Conservation (phyloP, 164 flowering plant species). For the Chimonanthus praecox region DNA sequence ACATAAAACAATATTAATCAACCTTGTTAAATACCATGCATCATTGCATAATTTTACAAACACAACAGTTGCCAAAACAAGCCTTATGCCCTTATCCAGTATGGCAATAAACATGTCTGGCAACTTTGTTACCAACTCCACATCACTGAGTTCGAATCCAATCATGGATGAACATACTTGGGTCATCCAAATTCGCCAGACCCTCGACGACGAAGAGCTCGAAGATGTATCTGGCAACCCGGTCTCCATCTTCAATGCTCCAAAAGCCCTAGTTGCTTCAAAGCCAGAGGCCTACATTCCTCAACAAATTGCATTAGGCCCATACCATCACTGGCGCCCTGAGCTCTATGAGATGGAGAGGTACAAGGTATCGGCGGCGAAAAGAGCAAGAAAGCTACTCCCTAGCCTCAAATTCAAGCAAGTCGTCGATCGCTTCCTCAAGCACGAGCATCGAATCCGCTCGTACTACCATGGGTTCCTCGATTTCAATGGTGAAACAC, state of each 20-base stretch:
- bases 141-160: too few relatives aligned
- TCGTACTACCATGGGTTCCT: constrained; percentile 22
- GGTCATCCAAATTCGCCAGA: too few relatives aligned
- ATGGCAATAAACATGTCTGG: too few relatives aligned
- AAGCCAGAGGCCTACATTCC: constrained; percentile 9
- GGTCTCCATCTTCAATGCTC: background rate
- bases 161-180: too few relatives aligned
- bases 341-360: constrained; percentile 14
- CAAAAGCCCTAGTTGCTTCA: background rate
- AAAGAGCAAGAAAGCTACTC: constrained; percentile 6
- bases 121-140: too few relatives aligned
- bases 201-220: too few relatives aligned
- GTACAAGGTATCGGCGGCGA: constrained; percentile 1
- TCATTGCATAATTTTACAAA: too few relatives aligned
- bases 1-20: too few relatives aligned
- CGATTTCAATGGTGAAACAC: constrained; percentile 18
- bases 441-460: constrained; percentile 18
- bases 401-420: constrained; percentile 7
- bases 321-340: constrained; percentile 3
- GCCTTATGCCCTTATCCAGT: too few relatives aligned
- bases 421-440: constrained; percentile 6
- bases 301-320: constrained; percentile 7
- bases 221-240: too few relatives aligned
- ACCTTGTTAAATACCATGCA: too few relatives aligned
- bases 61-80: too few relatives aligned